These are phyloP conservation scores for Cubamyces sp. DNA, from an alignment of 768 basidiomycete species.

Conservation along the genomic window DNA sequence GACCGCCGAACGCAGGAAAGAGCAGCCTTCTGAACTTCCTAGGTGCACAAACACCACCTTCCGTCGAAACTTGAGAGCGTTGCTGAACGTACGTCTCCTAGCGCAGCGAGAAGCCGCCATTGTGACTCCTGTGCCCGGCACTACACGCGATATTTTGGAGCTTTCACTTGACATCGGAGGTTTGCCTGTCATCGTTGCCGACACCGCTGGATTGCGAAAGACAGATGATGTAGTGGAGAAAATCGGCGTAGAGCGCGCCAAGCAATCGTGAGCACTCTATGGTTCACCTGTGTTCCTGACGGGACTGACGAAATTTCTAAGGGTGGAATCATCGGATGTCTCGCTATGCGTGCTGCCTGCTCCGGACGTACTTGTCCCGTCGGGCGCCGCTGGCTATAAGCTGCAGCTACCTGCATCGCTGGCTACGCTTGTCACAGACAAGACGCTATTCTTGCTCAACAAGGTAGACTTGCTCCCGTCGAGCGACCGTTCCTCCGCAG, in stretches of 20 bases:
- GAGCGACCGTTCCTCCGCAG: not conserved
- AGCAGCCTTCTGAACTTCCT: conserved; percentile 86
- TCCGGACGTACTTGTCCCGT: conserved; percentile 42
- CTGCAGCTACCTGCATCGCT: conserved; percentile 52
- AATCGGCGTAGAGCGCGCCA: conserved; percentile 81
- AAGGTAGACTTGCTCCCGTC: conserved; percentile 63
- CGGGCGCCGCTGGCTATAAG: conserved; percentile 10
- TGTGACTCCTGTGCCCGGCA: conserved; percentile 85
- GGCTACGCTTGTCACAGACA: conserved; percentile 42
- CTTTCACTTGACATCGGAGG: conserved; percentile 89
- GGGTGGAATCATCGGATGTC: conserved; percentile 69
- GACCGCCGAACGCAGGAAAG: conserved; percentile 94
- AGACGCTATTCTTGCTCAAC: conserved; percentile 78
- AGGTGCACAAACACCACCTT: conserved; percentile 44
- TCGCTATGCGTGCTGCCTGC: conserved; percentile 83
- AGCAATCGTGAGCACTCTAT: conserved; percentile 55
- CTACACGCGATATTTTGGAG: conserved; percentile 86
- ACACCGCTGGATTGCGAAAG: conserved; percentile 83
- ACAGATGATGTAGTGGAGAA: conserved; percentile 74
- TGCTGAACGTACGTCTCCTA: conserved; percentile 34
- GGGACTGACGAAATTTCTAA: conserved; percentile 34
- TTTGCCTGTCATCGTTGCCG: conserved; percentile 76
- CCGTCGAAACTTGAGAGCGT: not conserved
- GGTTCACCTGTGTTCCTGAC: not conserved
- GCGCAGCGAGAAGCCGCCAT: conserved; percentile 90